Percentiles rank a stretch among this genome's conserved stretches.
Evolutionary conservation across 768 basidiomycete genomes (phyloP).

Genomic region (Amanita subjunquillea): DNA sequence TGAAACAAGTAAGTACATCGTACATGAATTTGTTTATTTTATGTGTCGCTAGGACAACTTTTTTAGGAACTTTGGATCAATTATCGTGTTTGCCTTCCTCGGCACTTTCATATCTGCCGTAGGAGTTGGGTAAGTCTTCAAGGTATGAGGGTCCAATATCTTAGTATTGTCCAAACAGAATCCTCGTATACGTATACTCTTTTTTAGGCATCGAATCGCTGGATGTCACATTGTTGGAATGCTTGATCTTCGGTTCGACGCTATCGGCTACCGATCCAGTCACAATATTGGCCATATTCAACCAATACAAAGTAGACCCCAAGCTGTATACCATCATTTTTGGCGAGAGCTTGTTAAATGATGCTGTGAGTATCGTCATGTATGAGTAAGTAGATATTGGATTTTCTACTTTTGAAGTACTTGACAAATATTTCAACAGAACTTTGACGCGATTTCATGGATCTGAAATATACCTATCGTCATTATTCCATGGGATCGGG

Average conservation of each 20-base stretch:
- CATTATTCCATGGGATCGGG: slow-evolving; percentile 93
- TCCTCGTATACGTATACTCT: slow-evolving; percentile 91
- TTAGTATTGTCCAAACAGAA: slow-evolving; percentile 52
- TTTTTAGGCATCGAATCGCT: slow-evolving; percentile 87
- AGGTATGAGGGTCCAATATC: slow-evolving; percentile 9
- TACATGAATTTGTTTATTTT: not conserved
- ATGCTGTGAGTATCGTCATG: slow-evolving; percentile 99
- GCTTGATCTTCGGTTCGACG: slow-evolving; percentile 93
- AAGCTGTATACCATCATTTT: slow-evolving; percentile 97
- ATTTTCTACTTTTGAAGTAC: not conserved
- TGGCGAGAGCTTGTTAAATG: slow-evolving; percentile 93
- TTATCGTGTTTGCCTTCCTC: slow-evolving; percentile 85
- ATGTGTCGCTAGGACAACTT: slow-evolving; percentile 73
- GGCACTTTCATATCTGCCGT: slow-evolving; percentile 96
- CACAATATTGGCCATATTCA: slow-evolving; percentile 96
- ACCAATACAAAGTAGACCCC: slow-evolving; percentile 97
- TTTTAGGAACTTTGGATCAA: slow-evolving; percentile 96
- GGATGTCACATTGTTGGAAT: slow-evolving; percentile 80
- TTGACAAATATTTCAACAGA: slow-evolving; percentile 28
- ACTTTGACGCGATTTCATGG: slow-evolving; percentile 91
- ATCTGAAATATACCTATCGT: slow-evolving; percentile 73
- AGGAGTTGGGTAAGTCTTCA: slow-evolving; percentile 78
- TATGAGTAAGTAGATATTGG: slow-evolving; percentile 73
- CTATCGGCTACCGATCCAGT: slow-evolving; percentile 97
- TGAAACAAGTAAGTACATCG: slow-evolving; percentile 67